phyloP scores from a whole-genome alignment of 225 moss, liverwort and hornwort species.

The Pseudisothecium myosuroides region DNA sequence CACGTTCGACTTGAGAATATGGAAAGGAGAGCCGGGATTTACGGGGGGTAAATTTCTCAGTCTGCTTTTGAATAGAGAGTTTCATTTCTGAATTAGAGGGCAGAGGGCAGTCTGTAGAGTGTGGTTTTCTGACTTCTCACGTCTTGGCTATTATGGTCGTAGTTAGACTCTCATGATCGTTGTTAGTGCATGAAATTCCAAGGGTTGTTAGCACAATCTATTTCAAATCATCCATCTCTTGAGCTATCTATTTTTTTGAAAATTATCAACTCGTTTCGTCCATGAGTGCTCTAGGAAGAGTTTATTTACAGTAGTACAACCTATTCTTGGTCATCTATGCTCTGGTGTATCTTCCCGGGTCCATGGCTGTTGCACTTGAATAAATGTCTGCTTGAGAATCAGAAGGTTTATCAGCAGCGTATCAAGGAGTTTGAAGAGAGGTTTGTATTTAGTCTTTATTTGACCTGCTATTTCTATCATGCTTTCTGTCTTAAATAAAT shows the following conservation, averaged over 20 bases:
- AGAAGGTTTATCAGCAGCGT: constrained; percentile 60
- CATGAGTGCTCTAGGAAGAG: background rate
- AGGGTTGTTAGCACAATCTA: background rate
- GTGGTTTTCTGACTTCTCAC: background rate
- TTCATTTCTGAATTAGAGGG: background rate
- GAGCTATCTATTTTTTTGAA: background rate
- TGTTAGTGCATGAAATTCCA: background rate
- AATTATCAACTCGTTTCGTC: background rate
- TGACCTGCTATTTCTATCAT: background rate
- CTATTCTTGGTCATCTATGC: background rate
- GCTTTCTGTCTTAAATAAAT: background rate
- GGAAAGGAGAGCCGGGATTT: constrained; percentile 68
- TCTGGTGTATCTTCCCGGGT: background rate
- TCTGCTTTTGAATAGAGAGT: background rate
- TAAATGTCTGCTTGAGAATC: constrained; percentile 70
- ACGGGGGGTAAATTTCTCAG: constrained; percentile 43
- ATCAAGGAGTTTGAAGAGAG: constrained; percentile 72
- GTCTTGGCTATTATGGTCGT: background rate
- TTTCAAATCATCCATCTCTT: background rate
- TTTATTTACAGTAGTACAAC: background rate
- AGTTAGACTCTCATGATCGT: background rate
- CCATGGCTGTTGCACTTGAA: constrained; percentile 44
- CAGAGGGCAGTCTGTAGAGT: background rate
- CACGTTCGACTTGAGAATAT: constrained; percentile 59
- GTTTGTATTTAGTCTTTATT: constrained; percentile 13